Percentiles rank a stretch among this genome's conserved stretches.
These are phyloP conservation scores for Diplosphaera chodatii DNA, from an alignment of 139 green algal species.

Conservation along the genomic window DNA sequence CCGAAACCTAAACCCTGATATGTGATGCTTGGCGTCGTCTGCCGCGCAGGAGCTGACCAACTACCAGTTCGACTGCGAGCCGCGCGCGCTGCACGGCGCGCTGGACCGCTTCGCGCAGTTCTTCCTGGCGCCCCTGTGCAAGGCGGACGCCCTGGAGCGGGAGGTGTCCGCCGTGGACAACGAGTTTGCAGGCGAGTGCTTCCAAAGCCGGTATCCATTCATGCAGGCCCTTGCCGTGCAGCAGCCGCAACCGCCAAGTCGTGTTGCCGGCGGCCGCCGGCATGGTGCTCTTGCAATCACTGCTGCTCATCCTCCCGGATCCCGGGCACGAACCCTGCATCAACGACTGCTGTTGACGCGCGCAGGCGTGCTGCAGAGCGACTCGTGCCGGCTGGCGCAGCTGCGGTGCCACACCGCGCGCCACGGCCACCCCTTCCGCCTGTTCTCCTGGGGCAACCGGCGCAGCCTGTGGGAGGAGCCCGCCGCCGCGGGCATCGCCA, in stretches of 20 bases:
- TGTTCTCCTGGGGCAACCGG: slow-evolving; percentile 93
- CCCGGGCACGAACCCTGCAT: too few relatives aligned
- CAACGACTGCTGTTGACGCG: too few relatives aligned
- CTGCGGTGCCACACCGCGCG: slow-evolving; percentile 76
- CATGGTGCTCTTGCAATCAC: too few relatives aligned
- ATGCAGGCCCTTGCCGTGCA: too few relatives aligned
- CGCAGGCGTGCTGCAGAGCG: slow-evolving; percentile 74
- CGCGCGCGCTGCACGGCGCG: slow-evolving; percentile 58
- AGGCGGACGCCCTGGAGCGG: slow-evolving; percentile 76
- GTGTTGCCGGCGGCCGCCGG: too few relatives aligned
- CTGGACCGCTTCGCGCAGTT: slow-evolving; percentile 94
- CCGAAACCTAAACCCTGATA: too few relatives aligned
- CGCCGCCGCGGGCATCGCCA: slow-evolving; percentile 42
- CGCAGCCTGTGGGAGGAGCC: slow-evolving; percentile 66
- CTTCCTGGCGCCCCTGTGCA: slow-evolving; percentile 85
- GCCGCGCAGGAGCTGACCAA: slow-evolving; percentile 60
- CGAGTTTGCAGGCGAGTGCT: too few relatives aligned
- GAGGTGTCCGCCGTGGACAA: too few relatives aligned
- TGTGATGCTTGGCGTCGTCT: too few relatives aligned
- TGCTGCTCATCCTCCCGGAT: too few relatives aligned
- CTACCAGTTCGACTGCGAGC: slow-evolving; percentile 89
- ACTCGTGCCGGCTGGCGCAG: slow-evolving; percentile 74
- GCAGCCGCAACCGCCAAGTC: too few relatives aligned
- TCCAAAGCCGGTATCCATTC: too few relatives aligned
- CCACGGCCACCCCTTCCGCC: slow-evolving; percentile 66